Percentiles rank a stretch among this genome's conserved stretches.
phyloP scores from a whole-genome alignment of 768 basidiomycete genomes.

The Panus rudis region DNA sequence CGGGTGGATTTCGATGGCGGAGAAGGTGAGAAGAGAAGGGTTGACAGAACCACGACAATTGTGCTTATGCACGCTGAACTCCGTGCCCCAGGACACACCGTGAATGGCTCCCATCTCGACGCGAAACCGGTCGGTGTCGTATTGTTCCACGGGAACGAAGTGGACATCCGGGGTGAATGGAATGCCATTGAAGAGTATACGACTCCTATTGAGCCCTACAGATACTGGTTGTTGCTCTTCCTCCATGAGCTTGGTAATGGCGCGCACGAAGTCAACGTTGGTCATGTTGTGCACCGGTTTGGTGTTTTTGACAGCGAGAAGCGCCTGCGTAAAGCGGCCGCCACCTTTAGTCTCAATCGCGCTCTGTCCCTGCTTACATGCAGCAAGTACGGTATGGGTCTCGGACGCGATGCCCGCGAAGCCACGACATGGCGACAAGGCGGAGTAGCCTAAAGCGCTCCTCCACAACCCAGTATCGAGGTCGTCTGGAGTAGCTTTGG shows the following conservation, averaged over 20 bases:
- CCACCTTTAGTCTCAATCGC: constrained; percentile 59
- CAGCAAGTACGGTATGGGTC: constrained; percentile 50
- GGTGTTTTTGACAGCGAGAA: constrained; percentile 40
- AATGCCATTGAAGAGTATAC: constrained; percentile 46
- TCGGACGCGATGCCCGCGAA: constrained; percentile 31
- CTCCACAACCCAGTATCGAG: constrained; percentile 52
- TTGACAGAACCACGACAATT: constrained; percentile 55
- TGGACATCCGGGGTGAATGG: constrained; percentile 47
- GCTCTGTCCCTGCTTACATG: constrained; percentile 45
- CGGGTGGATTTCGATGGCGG: constrained; percentile 45
- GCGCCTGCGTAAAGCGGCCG: constrained; percentile 52
- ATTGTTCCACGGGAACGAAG: constrained; percentile 36
- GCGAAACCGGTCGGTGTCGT: constrained; percentile 35
- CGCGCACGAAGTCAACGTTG: constrained; percentile 40
- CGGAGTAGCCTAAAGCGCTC: constrained; percentile 39
- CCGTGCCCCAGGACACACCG: constrained; percentile 56
- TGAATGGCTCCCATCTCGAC: constrained; percentile 55
- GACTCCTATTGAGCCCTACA: constrained; percentile 40
- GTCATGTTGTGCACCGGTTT: constrained; percentile 48
- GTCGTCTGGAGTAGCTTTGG: constrained; percentile 47
- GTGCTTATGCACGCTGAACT: constrained; percentile 55
- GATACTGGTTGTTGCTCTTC: constrained; percentile 44
- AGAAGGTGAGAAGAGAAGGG: constrained; percentile 41
- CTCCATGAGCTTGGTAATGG: constrained; percentile 31
- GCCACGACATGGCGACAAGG: constrained; percentile 34